Conservation (phyloP, 768 basidiomycete genomes). For the Tulasnella sp. region DNA sequence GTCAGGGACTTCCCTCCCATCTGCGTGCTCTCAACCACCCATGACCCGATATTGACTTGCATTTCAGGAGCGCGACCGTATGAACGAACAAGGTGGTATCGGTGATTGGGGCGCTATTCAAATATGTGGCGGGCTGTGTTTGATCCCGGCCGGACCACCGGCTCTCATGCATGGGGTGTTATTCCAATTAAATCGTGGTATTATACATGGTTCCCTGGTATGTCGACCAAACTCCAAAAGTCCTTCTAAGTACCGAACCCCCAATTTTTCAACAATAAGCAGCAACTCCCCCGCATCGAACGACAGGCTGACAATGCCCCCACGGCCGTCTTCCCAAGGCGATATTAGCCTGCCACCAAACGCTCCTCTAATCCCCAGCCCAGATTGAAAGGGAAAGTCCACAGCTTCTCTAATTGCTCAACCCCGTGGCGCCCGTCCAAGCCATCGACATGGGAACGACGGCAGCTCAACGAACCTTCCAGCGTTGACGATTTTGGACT, state of each 20-base stretch:
- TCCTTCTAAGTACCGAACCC: neutral
- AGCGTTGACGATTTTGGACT: neutral
- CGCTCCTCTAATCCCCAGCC: neutral
- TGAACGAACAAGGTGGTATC: neutral
- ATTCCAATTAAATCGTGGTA: neutral
- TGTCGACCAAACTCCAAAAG: neutral
- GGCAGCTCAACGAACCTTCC: neutral
- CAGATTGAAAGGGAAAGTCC: neutral
- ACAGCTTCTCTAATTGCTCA: neutral
- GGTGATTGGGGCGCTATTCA: neutral
- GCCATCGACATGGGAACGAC: neutral
- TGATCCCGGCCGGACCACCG: neutral
- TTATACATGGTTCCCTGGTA: neutral
- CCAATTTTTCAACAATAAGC: neutral
- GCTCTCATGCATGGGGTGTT: constrained; percentile 3
- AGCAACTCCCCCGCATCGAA: neutral
- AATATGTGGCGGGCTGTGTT: neutral
- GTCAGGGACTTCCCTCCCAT: neutral
- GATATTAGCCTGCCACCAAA: neutral
- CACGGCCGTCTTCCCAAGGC: neutral
- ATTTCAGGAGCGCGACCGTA: neutral
- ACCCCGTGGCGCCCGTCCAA: neutral
- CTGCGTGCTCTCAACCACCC: neutral
- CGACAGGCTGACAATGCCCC: neutral
- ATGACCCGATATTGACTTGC: neutral